Evolutionary conservation across 2,329 filamentous ascomycete genomes (phyloP).

Genomic region (Paraconiothyrium brasiliense): DNA sequence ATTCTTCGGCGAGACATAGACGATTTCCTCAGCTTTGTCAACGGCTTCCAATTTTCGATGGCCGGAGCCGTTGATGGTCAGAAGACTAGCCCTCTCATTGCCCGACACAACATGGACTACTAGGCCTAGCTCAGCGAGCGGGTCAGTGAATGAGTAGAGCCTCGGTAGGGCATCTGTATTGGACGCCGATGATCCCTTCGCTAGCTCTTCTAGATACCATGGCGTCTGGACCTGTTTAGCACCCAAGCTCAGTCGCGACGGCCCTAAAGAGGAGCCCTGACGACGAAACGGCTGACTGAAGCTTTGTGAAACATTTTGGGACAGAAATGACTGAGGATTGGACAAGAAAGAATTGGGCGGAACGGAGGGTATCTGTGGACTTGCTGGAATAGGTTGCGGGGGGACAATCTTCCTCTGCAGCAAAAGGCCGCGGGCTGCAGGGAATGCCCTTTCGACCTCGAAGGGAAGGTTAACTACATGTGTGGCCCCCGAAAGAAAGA

Average conservation of each 20-base stretch:
- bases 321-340: conserved; percentile 51
- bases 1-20: conserved; percentile 78
- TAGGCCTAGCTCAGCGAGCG: conserved; percentile 83
- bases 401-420: conserved; percentile 80
- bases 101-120: conserved; percentile 64
- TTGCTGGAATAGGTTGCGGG: conserved; percentile 49
- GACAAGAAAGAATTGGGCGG: conserved; percentile 86
- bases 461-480: conserved; percentile 95
- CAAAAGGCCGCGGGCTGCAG: conserved; percentile 82
- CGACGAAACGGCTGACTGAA: conserved; percentile 44
- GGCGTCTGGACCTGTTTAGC: conserved; percentile 33
- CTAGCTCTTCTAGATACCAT: conserved; percentile 44
- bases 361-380: conserved; percentile 60
- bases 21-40: conserved; percentile 79
- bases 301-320: conserved; percentile 64
- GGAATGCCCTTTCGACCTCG: conserved; percentile 86
- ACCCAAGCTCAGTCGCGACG: conserved; percentile 33
- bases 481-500: conserved; percentile 86
- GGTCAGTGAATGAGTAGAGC: conserved; percentile 85
- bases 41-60: conserved; percentile 65
- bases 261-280: conserved; percentile 39
- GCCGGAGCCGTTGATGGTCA: conserved; percentile 42
- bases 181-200: conserved; percentile 34
- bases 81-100: conserved; percentile 39
- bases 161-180: conserved; percentile 69